Evolutionary conservation across 2,329 filamentous ascomycete genomes (phyloP), one percentile per base, ranked within the genome.

Genomic region (Aspergillus sp.): DNA sequence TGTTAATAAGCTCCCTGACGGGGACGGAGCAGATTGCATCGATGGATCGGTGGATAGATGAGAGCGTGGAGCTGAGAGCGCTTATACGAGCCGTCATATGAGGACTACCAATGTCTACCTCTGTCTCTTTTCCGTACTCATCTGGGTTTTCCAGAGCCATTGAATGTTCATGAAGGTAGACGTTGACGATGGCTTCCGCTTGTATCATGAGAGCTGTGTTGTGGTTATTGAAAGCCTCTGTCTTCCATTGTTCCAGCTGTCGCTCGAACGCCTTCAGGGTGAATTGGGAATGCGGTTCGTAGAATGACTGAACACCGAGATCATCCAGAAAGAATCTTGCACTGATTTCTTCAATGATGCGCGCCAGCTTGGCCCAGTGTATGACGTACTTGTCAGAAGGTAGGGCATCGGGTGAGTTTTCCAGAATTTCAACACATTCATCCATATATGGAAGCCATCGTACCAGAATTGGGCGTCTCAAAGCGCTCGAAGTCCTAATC

Each of bases 91-190:
- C 85, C 0, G 85, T 79, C 2, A 84, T 86, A 6, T 79, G 72
- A 19, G 77, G 69, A n/a, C 72, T 70, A 41, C 67, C 64, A 56
- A 73, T 66, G 3, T 66, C 66, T 48, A 72, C 57, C 60, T 72
- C 63, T 28, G 60, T 22, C 4, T 64, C 45, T 7, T 64, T 67
- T 4, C 60, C 51, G 15, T 64, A 83, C 7, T 86, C 82, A 2
- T 82, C 80, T 22, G 80, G 81, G 64, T 85, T 84, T 56, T 91
- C 87, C 8, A 85, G 81, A 65, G 91, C 88, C 65, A 93, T 85
- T 3, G 86, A 87, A 57, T 91, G 86, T 74, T 93, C 91, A 72
- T 93, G 89, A 80, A 93, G 88, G 72, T 91, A 92, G 3, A 93
- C 79, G 64, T 83, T 89, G 41, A 91, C 73, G 2, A 89, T 84